phyloP scores from a whole-genome alignment of 805 yeast species.

The Metschnikowia drakensbergensis region DNA sequence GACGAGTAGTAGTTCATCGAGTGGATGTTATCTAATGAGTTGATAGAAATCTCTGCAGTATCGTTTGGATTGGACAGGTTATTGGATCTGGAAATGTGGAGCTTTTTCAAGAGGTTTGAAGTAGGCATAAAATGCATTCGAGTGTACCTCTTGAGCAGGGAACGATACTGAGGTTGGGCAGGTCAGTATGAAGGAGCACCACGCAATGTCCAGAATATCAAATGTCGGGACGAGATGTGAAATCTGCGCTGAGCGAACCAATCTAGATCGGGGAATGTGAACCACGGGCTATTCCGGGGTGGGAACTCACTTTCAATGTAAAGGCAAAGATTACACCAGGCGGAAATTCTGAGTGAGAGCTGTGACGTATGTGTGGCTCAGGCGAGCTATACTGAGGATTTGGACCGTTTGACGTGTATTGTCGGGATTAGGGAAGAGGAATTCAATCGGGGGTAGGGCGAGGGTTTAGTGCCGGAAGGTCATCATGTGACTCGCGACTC shows the following conservation, averaged over 20 bases:
- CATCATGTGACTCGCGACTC: conserved; percentile 3
- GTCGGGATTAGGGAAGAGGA: not conserved
- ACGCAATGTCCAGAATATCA: not conserved
- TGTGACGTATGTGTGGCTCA: not conserved
- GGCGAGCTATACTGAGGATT: not conserved
- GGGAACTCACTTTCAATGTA: not conserved
- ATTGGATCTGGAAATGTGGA: conserved; percentile 15
- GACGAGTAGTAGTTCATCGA: conserved; percentile 15
- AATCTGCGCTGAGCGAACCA: not conserved
- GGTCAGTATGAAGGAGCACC: not conserved
- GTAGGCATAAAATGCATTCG: conserved; percentile 13
- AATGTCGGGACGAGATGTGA: not conserved
- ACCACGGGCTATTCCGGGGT: not conserved
- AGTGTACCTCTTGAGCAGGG: not conserved
- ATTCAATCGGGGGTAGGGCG: conserved; percentile 2
- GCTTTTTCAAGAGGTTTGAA: conserved; percentile 17
- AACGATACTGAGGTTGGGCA: not conserved
- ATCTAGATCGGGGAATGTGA: not conserved
- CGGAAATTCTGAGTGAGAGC: not conserved
- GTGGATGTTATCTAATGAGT: conserved; percentile 12
- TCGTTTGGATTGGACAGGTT: conserved; percentile 4
- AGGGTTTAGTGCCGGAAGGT: not conserved
- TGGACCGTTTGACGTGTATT: not conserved
- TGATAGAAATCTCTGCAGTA: conserved; percentile 10
- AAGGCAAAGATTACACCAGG: not conserved